These are phyloP conservation scores for Cryptosporidium parvum DNA, from an alignment of 169 alveolate genomes.

Conservation along the genomic window DNA sequence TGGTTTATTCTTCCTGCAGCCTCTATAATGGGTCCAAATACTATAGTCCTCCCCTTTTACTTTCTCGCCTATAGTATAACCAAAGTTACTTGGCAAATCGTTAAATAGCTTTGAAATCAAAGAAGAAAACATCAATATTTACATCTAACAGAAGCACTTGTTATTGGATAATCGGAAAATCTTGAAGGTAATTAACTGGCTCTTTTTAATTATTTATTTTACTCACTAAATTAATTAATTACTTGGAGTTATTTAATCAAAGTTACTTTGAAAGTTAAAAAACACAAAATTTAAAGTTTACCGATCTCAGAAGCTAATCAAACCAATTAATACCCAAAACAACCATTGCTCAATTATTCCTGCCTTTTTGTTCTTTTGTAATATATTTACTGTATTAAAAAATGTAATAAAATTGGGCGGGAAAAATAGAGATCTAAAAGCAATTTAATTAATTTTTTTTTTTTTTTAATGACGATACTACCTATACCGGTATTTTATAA, in stretches of 20 bases:
- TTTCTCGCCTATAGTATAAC: slow-evolving; percentile 70
- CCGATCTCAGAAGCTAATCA: background rate
- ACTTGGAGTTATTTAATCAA: background rate
- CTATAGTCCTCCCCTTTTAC: slow-evolving; percentile 57
- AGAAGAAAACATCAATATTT: slow-evolving; percentile 56
- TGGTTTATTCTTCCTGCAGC: slow-evolving; percentile 55
- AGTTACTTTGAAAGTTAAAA: background rate
- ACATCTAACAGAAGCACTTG: slow-evolving; percentile 11
- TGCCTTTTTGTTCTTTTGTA: background rate
- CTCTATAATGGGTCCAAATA: slow-evolving; percentile 71
- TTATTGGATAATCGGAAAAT: background rate
- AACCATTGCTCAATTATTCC: background rate
- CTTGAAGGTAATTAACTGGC: background rate
- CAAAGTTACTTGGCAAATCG: slow-evolving; percentile 72
- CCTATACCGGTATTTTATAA: slow-evolving; percentile 18
- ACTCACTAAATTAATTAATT: background rate
- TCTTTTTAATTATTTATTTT: background rate
- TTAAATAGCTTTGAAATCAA: slow-evolving; percentile 60
- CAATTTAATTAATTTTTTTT: background rate
- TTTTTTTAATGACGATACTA: background rate
- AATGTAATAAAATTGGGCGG: slow-evolving; percentile 22
- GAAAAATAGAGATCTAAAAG: slow-evolving; percentile 17
- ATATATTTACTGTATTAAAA: background rate
- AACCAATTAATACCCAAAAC: background rate
- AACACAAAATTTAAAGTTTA: background rate